A percentile compares a stretch with the other conserved stretches of the same genome.
These are phyloP conservation scores for Polytrichum formosum DNA, from an alignment of 225 moss, liverwort and hornwort genomes.

Conservation along the genomic window DNA sequence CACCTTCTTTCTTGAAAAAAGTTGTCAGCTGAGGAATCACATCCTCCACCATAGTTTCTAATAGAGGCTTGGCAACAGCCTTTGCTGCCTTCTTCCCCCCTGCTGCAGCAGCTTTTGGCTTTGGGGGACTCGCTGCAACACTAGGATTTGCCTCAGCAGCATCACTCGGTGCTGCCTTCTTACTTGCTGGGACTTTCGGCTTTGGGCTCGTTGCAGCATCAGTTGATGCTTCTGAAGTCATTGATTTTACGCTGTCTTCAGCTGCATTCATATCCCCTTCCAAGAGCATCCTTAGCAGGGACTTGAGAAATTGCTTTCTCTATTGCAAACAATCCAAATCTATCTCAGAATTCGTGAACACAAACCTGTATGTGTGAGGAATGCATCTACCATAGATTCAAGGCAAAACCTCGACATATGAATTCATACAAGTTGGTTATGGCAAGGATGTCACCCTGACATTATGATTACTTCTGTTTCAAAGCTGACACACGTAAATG, in stretches of 20 bases:
- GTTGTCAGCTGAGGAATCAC: conserved; percentile 52
- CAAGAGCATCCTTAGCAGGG: conserved; percentile 24
- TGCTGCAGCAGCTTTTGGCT: conserved; percentile 43
- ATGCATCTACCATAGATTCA: too few relatives aligned
- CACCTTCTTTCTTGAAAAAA: conserved; percentile 55
- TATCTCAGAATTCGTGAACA: too few relatives aligned
- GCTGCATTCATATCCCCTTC: conserved; percentile 5
- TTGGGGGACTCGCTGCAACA: conserved; percentile 28
- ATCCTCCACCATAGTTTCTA: conserved; percentile 69
- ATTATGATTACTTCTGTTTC: too few relatives aligned
- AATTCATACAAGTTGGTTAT: too few relatives aligned
- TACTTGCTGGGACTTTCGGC: conserved; percentile 28
- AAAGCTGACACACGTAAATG: too few relatives aligned
- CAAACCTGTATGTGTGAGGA: too few relatives aligned
- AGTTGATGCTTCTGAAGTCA: conserved; percentile 4
- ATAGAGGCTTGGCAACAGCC: conserved; percentile 51
- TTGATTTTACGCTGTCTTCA: conserved; percentile 16
- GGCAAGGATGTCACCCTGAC: too few relatives aligned
- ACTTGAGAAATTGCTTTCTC: conserved; percentile 25
- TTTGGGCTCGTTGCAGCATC: not conserved
- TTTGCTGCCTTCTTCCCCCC: conserved; percentile 49
- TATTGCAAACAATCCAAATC: conserved; percentile 16
- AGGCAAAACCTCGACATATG: too few relatives aligned
- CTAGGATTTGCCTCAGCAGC: conserved; percentile 14
- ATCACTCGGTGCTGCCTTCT: not conserved